Evolutionary conservation across 106 monocot genomes (phyloP), one percentile per base, ranked within the genome.

Genomic region (Dendrobium officinale): DNA sequence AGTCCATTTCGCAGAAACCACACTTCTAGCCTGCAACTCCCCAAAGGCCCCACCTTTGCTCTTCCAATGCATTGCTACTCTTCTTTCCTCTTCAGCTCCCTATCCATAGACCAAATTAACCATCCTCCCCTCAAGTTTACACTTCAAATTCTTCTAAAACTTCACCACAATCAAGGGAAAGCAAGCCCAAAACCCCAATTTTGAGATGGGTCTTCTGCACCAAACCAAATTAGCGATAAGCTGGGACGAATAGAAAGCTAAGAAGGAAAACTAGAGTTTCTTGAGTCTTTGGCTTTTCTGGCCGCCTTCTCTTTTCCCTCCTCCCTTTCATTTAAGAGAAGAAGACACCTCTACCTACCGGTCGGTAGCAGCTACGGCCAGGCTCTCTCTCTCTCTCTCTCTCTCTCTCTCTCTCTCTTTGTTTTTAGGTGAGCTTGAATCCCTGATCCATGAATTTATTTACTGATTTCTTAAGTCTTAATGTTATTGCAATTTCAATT

Each of bases 311-410:
- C 5, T 44, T 43, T 74, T 75, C 31, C 43, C 44, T 43, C 51
- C 74, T 18, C 9, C 27, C 76, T 76, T 48, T 26, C 49, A 17
- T 49, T 51, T 29, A 49, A 76, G 49, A 76, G 76, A 76, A 51
- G 49, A 49, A 76, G 76, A 76, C 2, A 51, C 76, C 47, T 48
- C 49, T 27, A 76, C 76, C 76, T 37, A 76, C 76, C 76, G 76
- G 24, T 76, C 11, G 76, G 76, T 27, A 44, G 76, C 76, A 48
- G 47, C 27, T 15, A 19, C 15, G 74, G 33, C 13, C 51, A 51
- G 51, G 10, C 51, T 1, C 51, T 1, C 51, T 1, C 51, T 51
- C 51, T 51, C 51, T 51, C 51, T 51, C 51, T 51, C 51, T 51
- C 51, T 13, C 51, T 26, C 26, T 26, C 26, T 26, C 26, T 26